A percentile compares a stretch with the other conserved stretches of the same genome.
These are phyloP conservation scores for Penicillium canescens DNA, from an alignment of 495 filamentous ascomycete species.

Conservation along the genomic window DNA sequence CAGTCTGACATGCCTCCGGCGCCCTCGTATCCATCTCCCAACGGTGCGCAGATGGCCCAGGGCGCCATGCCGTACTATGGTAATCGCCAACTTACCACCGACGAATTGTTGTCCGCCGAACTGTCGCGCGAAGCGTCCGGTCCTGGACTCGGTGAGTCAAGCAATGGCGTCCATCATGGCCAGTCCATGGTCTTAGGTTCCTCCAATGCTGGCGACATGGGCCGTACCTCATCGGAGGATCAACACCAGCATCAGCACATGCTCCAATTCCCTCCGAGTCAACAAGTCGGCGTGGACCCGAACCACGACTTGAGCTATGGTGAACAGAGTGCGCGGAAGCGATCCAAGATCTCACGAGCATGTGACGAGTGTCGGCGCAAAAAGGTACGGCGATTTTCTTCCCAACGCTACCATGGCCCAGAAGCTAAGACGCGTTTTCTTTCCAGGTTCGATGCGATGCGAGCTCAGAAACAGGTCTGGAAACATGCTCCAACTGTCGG, in stretches of 20 bases:
- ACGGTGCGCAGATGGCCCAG: conserved; percentile 49
- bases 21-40: conserved; percentile 50
- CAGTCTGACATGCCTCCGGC: conserved; percentile 50
- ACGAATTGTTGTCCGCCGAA: conserved; percentile 48
- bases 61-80: conserved; percentile 48
- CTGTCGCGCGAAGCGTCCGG: conserved; percentile 47
- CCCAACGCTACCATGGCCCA: conserved; percentile 12
- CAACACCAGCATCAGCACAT: conserved; percentile 50
- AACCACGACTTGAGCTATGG: conserved; percentile 52
- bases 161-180: conserved; percentile 41
- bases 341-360: conserved; percentile 89
- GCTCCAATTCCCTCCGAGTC: conserved; percentile 47
- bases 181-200: conserved; percentile 46
- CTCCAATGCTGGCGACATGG: conserved; percentile 42
- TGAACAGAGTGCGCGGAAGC: conserved; percentile 72
- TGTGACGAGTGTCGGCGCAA: conserved; percentile 96
- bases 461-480: conserved; percentile 71
- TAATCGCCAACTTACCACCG: conserved; percentile 48
- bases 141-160: conserved; percentile 42
- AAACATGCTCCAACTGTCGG: conserved; percentile 84
- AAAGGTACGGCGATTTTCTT: conserved; percentile 55
- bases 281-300: conserved; percentile 52
- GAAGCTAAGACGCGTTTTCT: conserved; percentile 21
- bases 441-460: conserved; percentile 86
- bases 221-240: conserved; percentile 39